Conservation (phyloP, 129 eudicot species). For the Lonicera japonica region DNA sequence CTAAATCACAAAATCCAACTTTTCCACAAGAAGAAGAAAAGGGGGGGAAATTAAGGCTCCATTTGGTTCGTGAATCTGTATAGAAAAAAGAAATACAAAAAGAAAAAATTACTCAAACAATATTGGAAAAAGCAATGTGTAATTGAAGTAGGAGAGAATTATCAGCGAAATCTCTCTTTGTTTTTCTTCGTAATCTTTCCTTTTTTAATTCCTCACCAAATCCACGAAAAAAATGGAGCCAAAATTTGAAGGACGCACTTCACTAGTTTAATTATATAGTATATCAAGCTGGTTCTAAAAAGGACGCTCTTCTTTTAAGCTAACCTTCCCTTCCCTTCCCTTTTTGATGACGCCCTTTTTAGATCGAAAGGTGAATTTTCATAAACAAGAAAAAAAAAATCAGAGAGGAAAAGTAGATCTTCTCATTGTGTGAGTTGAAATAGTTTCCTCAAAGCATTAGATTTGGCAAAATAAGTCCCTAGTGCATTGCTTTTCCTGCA, state of each 20-base stretch:
- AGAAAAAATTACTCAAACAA: too few species aligned
- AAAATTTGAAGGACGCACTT: constrained; percentile 1
- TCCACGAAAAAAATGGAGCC: neutral
- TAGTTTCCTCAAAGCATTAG: constrained; percentile 51
- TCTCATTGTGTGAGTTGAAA: constrained; percentile 36
- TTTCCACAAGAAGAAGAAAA: neutral
- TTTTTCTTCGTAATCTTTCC: neutral
- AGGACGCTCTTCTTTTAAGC: too few species aligned
- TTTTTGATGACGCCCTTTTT: too few species aligned
- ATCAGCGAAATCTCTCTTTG: neutral
- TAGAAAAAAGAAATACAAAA: too few species aligned
- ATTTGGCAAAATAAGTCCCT: constrained; percentile 54
- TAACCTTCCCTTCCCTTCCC: neutral
- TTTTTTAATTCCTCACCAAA: neutral
- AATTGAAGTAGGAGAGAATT: too few species aligned
- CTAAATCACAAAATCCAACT: neutral
- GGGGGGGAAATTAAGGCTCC: neutral
- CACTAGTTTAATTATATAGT: neutral
- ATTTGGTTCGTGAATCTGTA: neutral
- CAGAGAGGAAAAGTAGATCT: neutral
- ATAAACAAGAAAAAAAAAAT: neutral
- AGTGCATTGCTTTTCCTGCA: constrained; percentile 63
- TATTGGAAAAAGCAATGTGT: too few species aligned
- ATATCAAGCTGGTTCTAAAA: too few species aligned
- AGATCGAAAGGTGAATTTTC: constrained; percentile 5